These are phyloP conservation scores for Coniochaeta sp. DNA, from an alignment of 2,329 filamentous ascomycete species.

Conservation along the genomic window DNA sequence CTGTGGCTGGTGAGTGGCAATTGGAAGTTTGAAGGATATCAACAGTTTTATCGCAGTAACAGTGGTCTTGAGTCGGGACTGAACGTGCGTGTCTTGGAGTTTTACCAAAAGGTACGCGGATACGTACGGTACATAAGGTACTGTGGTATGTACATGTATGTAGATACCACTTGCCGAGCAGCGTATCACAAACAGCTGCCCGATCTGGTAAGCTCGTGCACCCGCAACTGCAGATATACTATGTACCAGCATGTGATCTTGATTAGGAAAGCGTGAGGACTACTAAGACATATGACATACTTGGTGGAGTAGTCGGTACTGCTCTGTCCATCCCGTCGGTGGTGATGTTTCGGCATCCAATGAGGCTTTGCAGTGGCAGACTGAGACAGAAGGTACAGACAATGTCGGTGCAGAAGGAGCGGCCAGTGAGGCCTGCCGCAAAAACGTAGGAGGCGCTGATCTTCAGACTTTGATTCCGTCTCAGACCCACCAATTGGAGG, in stretches of 20 bases:
- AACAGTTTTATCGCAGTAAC: no score
- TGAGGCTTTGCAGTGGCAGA: not conserved
- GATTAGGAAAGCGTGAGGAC: no score
- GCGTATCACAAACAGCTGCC: not conserved
- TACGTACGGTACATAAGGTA: not conserved
- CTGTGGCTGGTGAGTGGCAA: not conserved
- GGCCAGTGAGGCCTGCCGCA: not conserved
- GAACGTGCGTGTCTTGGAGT: not conserved
- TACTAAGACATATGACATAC: not conserved
- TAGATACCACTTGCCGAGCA: no score
- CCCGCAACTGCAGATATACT: not conserved
- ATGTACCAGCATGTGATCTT: no score
- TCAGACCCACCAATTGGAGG: not conserved
- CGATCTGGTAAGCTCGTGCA: not conserved
- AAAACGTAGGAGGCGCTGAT: not conserved
- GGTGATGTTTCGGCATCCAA: not conserved
- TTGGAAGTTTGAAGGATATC: not conserved
- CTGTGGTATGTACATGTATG: no score
- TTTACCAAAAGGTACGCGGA: no score
- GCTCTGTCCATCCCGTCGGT: not conserved
- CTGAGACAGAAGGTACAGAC: not conserved
- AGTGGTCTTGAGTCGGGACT: no score
- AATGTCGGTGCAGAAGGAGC: not conserved
- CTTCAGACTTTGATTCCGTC: not conserved
- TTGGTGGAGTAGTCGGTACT: not conserved